Conservation (phyloP, 2,329 filamentous ascomycete genomes). For the Epichloe uncinata region DNA sequence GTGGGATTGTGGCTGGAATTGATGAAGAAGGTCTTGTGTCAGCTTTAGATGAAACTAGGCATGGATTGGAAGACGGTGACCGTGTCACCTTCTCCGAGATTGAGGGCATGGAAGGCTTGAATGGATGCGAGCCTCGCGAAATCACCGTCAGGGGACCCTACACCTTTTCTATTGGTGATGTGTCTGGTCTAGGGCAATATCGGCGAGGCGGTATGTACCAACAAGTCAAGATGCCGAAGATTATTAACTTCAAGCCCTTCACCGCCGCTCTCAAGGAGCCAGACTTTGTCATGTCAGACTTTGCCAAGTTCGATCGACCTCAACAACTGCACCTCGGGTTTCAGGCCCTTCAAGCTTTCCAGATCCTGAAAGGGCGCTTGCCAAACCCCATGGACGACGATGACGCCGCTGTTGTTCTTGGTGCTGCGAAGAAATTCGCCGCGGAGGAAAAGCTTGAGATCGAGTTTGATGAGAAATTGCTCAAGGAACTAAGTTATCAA, state of each 20-base stretch:
- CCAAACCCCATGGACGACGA: constrained; percentile 74
- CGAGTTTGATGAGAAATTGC: constrained; percentile 82
- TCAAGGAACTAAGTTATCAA: constrained; percentile 90
- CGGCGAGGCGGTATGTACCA: constrained; percentile 78
- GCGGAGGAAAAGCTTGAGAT: constrained; percentile 50
- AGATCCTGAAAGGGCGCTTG: constrained; percentile 57
- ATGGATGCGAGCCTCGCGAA: constrained; percentile 73
- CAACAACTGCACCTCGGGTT: constrained; percentile 85
- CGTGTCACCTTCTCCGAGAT: constrained; percentile 91
- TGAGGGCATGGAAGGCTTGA: constrained; percentile 81
- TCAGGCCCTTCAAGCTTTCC: constrained; percentile 82
- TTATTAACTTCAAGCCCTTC: constrained; percentile 76
- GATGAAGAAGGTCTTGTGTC: constrained; percentile 85
- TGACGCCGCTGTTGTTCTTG: constrained; percentile 68
- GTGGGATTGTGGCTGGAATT: constrained; percentile 81
- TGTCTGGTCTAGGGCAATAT: constrained; percentile 77
- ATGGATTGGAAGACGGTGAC: constrained; percentile 92
- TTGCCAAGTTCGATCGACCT: constrained; percentile 93
- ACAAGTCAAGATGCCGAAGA: constrained; percentile 98
- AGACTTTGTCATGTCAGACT: constrained; percentile 85
- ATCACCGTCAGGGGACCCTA: constrained; percentile 92
- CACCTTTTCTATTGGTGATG: constrained; percentile 92
- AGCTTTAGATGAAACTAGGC: constrained; percentile 83
- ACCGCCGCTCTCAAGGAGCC: constrained; percentile 69
- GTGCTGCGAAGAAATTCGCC: constrained; percentile 61